phyloP scores from a whole-genome alignment of 2,329 filamentous ascomycete species.

The Aspergillus melleus region DNA sequence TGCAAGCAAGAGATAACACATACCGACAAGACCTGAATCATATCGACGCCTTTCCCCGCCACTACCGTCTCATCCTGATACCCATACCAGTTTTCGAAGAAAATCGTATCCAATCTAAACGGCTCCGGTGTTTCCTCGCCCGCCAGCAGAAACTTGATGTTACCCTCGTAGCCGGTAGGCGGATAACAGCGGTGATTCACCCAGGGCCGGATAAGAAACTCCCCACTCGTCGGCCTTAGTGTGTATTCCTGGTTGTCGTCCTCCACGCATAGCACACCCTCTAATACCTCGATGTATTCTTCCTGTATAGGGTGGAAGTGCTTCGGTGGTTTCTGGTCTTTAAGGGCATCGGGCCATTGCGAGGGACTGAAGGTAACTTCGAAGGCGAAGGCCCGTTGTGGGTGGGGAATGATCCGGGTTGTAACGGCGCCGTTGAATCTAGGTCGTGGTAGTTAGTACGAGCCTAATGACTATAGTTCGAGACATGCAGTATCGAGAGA shows the following conservation, averaged over 20 bases:
- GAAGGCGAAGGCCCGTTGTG: neutral
- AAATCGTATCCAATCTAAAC: neutral
- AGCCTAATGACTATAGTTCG: no score
- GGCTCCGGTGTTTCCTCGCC: neutral
- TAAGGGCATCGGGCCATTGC: neutral
- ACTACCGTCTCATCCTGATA: slow-evolving; percentile 1
- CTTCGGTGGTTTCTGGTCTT: neutral
- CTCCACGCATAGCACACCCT: neutral
- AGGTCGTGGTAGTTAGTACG: neutral
- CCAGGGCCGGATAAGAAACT: neutral
- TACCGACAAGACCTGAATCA: slow-evolving; percentile 1
- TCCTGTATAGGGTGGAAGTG: neutral
- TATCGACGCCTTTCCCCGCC: neutral
- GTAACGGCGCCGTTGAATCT: neutral
- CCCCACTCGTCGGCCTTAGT: neutral
- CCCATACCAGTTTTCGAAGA: slow-evolving; percentile 2
- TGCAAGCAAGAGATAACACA: neutral
- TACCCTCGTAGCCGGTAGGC: neutral
- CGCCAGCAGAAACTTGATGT: neutral
- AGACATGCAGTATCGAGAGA: no score
- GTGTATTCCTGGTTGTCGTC: neutral
- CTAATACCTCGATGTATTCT: neutral
- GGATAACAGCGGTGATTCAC: neutral
- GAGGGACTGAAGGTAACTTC: neutral
- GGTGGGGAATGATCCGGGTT: neutral